Base-by-base conservation (phyloP, 352 stramenopile genomes). In the Phytophthora constricta region DNA sequence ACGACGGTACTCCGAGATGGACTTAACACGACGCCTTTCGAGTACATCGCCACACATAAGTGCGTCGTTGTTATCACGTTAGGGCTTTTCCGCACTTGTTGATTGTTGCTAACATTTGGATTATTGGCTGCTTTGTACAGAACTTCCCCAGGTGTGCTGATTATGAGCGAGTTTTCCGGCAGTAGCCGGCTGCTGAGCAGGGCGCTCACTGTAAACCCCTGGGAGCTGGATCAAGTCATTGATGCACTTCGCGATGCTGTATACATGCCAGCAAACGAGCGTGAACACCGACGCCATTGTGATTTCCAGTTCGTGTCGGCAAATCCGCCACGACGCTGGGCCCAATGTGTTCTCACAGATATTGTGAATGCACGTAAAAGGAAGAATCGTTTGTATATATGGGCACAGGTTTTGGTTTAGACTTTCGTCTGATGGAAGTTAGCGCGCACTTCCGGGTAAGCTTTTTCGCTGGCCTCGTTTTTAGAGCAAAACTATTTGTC, bases 161-260 rank as follows among this genome's bases (percentile, higher is more conserved):
- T 99, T 54, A 70, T 99, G n/a, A 99, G 95, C 63, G 97, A 99
- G 62, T 99, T 99, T 68, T 97, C 96, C 1, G 96, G 90, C 22
- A 98, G 91, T 62, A 98, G 95, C 56, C 86, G 97, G 16, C 79
- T 99, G 2, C 87, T 99, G 53, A 92, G 94, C 56, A 97, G 98
- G 3, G 94, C 96, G 4, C 57, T 99, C 17, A 97, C 95, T 10
- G 93, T 99, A 11, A 99, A 99, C 67, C 98, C 98, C 1, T 99
- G 97, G 97, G 97, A 99, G 68, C 65, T 97, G 2, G 86, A 92
- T 54, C 80, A 94, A 54, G 74, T 94, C 0, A 90, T 90, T 28
- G 79, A 92, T 17, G 76, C 79, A 3, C 72, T 94, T 16, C 84
- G 81, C 14, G 77, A 91, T 58, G 86, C 86, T 0, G 74, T 94